Conservation (phyloP, 2,329 filamentous ascomycete genomes). For the Erysiphe pulchra region DNA sequence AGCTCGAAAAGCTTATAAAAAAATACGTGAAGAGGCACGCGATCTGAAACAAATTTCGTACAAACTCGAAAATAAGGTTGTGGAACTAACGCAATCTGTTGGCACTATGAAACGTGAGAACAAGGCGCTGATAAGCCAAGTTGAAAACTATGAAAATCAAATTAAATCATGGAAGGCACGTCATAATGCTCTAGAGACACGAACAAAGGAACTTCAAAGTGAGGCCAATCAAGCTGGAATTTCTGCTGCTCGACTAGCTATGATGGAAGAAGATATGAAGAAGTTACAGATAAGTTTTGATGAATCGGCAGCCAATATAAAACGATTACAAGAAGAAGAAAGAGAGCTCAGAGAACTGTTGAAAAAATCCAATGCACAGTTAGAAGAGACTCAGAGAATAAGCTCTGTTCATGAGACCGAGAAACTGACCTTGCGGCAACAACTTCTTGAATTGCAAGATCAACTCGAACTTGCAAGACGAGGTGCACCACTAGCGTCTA, state of each 20-base stretch:
- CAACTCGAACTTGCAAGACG: constrained; percentile 73
- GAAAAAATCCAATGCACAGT: constrained; percentile 50
- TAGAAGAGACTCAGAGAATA: constrained; percentile 53
- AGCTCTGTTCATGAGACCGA: constrained; percentile 60
- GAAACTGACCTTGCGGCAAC: constrained; percentile 62
- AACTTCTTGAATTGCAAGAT: constrained; percentile 73
- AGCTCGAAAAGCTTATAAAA: constrained; percentile 71
- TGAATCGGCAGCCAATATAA: constrained; percentile 73
- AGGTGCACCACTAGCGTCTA: constrained; percentile 27
- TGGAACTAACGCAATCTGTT: constrained; percentile 84
- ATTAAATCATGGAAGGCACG: constrained; percentile 89
- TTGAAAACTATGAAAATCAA: constrained; percentile 89
- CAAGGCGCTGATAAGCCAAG: constrained; percentile 63
- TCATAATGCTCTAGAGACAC: constrained; percentile 68
- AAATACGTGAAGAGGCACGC: constrained; percentile 74
- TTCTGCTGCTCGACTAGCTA: constrained; percentile 65
- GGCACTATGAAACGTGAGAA: constrained; percentile 87
- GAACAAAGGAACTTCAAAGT: constrained; percentile 79
- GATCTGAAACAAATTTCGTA: constrained; percentile 99
- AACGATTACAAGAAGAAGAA: constrained; percentile 86
- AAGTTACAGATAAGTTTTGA: constrained; percentile 73
- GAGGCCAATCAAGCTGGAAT: constrained; percentile 97
- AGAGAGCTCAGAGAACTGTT: constrained; percentile 63
- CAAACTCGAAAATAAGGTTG: constrained; percentile 98
- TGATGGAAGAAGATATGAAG: constrained; percentile 89